phyloP scores from a whole-genome alignment of 345 rosid genomes.

The Heritiera littoralis region DNA sequence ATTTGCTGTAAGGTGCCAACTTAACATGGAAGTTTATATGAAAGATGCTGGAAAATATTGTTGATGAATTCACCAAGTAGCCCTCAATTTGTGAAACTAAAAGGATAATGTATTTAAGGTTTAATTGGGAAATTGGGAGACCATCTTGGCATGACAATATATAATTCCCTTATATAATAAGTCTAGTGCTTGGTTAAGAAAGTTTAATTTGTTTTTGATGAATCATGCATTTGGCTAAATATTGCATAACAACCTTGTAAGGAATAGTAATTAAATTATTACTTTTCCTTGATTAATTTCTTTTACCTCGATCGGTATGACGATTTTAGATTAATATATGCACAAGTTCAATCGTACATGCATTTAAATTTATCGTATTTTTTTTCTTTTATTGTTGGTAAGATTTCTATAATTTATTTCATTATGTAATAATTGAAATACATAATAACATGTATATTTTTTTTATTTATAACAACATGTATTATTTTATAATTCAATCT shows the following conservation, averaged over 20 bases:
- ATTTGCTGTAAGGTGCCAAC: slow-evolving; percentile 40
- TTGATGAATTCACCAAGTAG: slow-evolving; percentile 35
- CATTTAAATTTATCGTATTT: too few relatives aligned
- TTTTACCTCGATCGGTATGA: too few relatives aligned
- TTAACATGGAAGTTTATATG: slow-evolving; percentile 33
- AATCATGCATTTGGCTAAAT: not conserved
- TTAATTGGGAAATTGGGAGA: not conserved
- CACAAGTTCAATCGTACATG: too few relatives aligned
- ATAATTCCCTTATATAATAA: not conserved
- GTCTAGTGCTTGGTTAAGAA: not conserved
- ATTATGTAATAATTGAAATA: too few relatives aligned
- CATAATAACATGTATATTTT: too few relatives aligned
- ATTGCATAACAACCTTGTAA: not conserved
- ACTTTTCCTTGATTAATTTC: not conserved
- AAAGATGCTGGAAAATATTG: slow-evolving; percentile 30
- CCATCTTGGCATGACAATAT: not conserved
- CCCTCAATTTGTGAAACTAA: slow-evolving; percentile 29
- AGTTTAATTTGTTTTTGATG: not conserved
- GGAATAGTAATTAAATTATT: not conserved
- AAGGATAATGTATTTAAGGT: not conserved
- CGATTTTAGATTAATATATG: too few relatives aligned
- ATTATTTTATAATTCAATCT: too few relatives aligned
- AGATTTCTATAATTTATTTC: too few relatives aligned
- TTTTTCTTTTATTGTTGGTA: too few relatives aligned
- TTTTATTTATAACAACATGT: too few relatives aligned